phyloP scores from a whole-genome alignment of 2,329 filamentous ascomycete species.

The Orbilia javanica region DNA sequence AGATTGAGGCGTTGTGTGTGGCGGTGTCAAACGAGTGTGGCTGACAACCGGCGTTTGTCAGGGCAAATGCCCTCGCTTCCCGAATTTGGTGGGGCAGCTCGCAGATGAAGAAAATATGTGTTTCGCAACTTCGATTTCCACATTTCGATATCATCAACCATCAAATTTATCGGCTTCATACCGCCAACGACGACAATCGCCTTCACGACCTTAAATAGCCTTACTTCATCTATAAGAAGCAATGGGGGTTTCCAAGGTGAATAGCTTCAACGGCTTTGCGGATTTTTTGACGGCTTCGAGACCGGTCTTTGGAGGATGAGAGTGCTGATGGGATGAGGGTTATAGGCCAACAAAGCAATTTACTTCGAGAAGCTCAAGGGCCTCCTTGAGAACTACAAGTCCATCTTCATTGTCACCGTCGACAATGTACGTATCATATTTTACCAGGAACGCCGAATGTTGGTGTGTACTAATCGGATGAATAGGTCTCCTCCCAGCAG shows the following conservation, averaged over 20 bases:
- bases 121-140: slow-evolving; percentile 1
- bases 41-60: slow-evolving; percentile 13
- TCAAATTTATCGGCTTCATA: slow-evolving; percentile 26
- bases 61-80: slow-evolving; percentile 46
- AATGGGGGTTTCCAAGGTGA: slow-evolving; percentile 84
- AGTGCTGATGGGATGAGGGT: slow-evolving; percentile 17
- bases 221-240: slow-evolving; percentile 95
- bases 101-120: slow-evolving; percentile 21
- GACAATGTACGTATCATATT: slow-evolving; percentile 83
- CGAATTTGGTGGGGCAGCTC: slow-evolving; percentile 14
- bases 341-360: slow-evolving; percentile 85
- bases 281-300: slow-evolving; percentile 1
- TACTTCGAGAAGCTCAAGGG: slow-evolving; percentile 99
- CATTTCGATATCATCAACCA: slow-evolving; percentile 37
- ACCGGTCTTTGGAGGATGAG: background rate
- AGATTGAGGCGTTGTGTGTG: background rate
- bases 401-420: slow-evolving; percentile 95
- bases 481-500: slow-evolving; percentile 84
- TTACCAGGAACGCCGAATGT: background rate
- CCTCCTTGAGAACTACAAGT: slow-evolving; percentile 95
- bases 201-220: slow-evolving; percentile 93
- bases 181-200: slow-evolving; percentile 41
- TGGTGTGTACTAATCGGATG: background rate
- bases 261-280: background rate
- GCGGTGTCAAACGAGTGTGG: background rate